Base-by-base conservation (phyloP, 371 early-diverging fungal species). In the Lichtheimia corymbifera region DNA sequence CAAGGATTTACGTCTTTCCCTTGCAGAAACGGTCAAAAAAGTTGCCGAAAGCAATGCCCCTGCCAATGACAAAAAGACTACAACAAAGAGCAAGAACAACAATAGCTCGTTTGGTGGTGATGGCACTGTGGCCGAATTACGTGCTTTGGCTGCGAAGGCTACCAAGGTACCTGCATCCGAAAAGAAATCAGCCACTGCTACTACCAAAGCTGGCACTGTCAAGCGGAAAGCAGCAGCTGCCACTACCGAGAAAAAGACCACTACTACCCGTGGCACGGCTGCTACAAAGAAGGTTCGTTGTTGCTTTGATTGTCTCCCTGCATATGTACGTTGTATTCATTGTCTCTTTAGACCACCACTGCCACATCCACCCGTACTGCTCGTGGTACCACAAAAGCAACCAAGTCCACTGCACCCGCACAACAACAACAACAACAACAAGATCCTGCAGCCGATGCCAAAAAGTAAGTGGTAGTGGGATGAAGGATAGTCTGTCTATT, bases 21-120 rank as follows among this genome's bases (percentile, higher is more conserved):
- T 75, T 22, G 63, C 72, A 43, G 73, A 72, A 63, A 71, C 72
- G n/a, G 72, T 74, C 2, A 68, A 66, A 24, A 74, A 71, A 22
- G 51, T 71, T 13, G 69, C 69, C 11, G 56, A 65, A 49, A 49
- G 11, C 11, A 18, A 22, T 44, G 44, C 15, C 17, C 18, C 49
- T 11, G 49, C 58, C 25, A n/a, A 45, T 15, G 53, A 22, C 12
- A 55, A 30, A 17, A 41, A 45, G 28, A 22, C 59, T 9, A 22
- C 47, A 14, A 22, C 47, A 5, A 47, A 47, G 22, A 47, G 11
- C 18, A n/a, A 18, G 18, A 47, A 47, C 47, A 18, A n/a, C 47
- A 63, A 67, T 25, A 45, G 45, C 25, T 54, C 54, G 3, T 54
- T 54, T 22, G 56, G 58, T 9, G 55, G 50, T 18, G 54, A 57